phyloP scores from a whole-genome alignment of 176 grass and related monocot species.

The Echinochloa phyllopogon region DNA sequence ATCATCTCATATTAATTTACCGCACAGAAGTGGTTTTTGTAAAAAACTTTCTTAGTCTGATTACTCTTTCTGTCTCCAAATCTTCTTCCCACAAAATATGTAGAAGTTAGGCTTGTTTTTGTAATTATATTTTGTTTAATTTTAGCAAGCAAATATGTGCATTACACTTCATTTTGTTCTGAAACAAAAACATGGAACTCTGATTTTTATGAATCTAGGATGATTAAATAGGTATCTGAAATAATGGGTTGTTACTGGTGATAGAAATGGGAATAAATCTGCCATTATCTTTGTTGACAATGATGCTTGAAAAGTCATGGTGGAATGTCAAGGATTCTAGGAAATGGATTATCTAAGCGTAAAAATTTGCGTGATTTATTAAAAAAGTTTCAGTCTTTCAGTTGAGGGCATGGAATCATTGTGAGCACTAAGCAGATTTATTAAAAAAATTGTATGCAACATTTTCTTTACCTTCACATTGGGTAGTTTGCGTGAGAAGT shows the following conservation, averaged over 20 bases:
- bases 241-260: background rate
- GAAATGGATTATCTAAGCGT: constrained; percentile 21
- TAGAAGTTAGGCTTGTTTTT: constrained; percentile 17
- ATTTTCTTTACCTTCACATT: constrained; percentile 38
- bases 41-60: background rate
- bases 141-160: constrained; percentile 20
- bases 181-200: constrained; percentile 20
- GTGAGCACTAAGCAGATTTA: background rate
- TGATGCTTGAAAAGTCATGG: constrained; percentile 14
- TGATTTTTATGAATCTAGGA: constrained; percentile 6
- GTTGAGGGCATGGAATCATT: background rate
- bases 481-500: constrained; percentile 1
- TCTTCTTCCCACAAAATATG: background rate
- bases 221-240: constrained; percentile 1
- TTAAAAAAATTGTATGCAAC: background rate
- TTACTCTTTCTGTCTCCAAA: background rate
- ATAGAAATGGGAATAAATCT: constrained; percentile 1
- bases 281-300: constrained; percentile 6
- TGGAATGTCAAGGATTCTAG: constrained; percentile 28
- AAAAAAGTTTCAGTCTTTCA: constrained; percentile 6
- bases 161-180: constrained; percentile 20
- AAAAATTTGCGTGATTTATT: too few relatives aligned
- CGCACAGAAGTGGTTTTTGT: background rate
- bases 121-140: background rate
- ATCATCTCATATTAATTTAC: background rate